Base-by-base conservation (phyloP, 176 grass and related monocot genomes). In the Thalia dealbata region DNA sequence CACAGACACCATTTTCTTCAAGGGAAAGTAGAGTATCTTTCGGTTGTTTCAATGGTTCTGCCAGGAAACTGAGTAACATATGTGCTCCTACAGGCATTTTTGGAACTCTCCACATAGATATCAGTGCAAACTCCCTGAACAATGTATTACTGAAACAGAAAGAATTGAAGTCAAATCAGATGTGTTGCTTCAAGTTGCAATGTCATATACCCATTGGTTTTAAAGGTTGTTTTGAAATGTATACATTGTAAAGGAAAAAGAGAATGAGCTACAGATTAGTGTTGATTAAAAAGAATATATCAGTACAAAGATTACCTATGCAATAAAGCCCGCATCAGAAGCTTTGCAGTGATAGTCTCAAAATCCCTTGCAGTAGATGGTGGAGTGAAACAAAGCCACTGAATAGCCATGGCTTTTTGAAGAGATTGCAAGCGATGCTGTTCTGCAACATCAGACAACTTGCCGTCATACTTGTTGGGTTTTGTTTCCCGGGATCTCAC, bases 331-430 rank as follows among this genome's bases (percentile, higher is more conserved):
- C 88, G 86, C 46, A 86, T 89, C 68, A 97, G 77, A 88, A 97
- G 93, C 81, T 90, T 97, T 50, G 80, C 89, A 69, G 78, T 92
- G 51, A 92, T 88, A 50, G 78, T 82, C 55, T 90, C 32, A 69
- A 88, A 92, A 74, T 80, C 69, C 52, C 81, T 75, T 84, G 92
- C 88, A 0, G 93, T 86, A 45, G 86, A 82, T 73, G 93, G 93
- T 38, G 93, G 93, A 15, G 89, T 92, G 70, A 97, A 92, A 58
- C 89, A 97, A 81, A 92, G 93, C 93, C 93, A 97, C 45, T 92
- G 93, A 71, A 97, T 92, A 75, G 84, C 85, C 87, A 88, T 97
- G 41, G 93, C 93, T 74, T 97, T 97, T 69, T 92, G 86, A 83
- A 92, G 87, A 76, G 93, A 87, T 81, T 90, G 93, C 78, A 92